Evolutionary conservation across 2,329 filamentous ascomycete species (phyloP).

Genomic region (Alternaria angustiovoidea): DNA sequence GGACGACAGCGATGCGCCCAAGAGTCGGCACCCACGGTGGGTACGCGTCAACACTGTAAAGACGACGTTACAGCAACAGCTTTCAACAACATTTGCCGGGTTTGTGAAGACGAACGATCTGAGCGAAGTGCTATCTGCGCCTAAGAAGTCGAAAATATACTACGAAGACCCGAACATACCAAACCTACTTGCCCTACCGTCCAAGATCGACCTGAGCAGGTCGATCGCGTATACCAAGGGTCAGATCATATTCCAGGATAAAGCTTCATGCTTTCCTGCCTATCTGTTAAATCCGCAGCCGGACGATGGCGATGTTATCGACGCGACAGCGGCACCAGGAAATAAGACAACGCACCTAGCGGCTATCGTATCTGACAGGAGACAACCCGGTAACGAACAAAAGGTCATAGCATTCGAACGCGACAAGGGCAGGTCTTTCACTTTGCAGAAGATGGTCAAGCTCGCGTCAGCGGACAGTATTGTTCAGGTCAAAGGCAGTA

Average conservation of each 20-base stretch:
- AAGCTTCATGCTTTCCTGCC: slow-evolving; percentile 95
- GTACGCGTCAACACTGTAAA: slow-evolving; percentile 84
- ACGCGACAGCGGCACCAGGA: slow-evolving; percentile 91
- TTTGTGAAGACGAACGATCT: slow-evolving; percentile 68
- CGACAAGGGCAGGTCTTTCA: slow-evolving; percentile 74
- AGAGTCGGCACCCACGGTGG: slow-evolving; percentile 79
- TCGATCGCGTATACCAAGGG: slow-evolving; percentile 77
- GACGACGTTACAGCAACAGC: slow-evolving; percentile 73
- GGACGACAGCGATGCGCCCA: slow-evolving; percentile 53
- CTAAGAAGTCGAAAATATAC: slow-evolving; percentile 59
- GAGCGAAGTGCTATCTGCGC: slow-evolving; percentile 61
- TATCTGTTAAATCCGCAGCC: slow-evolving; percentile 77
- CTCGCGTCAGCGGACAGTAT: slow-evolving; percentile 73
- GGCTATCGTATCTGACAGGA: slow-evolving; percentile 68
- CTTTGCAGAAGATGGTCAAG: slow-evolving; percentile 83
- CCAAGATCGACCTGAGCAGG: slow-evolving; percentile 74
- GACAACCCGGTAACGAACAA: slow-evolving; percentile 35
- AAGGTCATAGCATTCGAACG: slow-evolving; percentile 83
- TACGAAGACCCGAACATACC: slow-evolving; percentile 84
- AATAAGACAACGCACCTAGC: slow-evolving; percentile 98
- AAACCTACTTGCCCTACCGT: slow-evolving; percentile 80
- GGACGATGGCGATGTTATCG: slow-evolving; percentile 79
- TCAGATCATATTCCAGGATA: slow-evolving; percentile 90
- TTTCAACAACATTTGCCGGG: slow-evolving; percentile 75
- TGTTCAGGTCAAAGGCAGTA: slow-evolving; percentile 73